phyloP scores from a whole-genome alignment of 257 asterid genomes.

The Nyctanthes arbortristis region DNA sequence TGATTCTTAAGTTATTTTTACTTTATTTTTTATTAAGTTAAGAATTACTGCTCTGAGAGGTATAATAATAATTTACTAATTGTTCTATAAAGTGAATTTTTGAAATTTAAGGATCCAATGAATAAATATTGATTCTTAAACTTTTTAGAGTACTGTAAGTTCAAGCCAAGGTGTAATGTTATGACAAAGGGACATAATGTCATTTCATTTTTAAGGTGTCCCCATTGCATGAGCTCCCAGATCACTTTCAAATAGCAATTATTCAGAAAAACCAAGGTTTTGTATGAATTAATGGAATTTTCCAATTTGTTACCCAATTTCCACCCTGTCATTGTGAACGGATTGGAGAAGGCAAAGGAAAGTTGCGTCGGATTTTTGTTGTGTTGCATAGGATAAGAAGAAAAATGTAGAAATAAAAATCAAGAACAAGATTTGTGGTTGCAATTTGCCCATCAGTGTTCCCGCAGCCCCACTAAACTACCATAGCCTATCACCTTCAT shows the following conservation, averaged over 20 bases:
- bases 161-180: background rate
- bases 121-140: too few species aligned
- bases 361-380: conserved; percentile 28
- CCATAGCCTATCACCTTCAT: conserved; percentile 35
- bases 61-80: too few species aligned
- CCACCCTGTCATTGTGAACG: conserved; percentile 35
- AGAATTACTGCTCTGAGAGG: too few species aligned
- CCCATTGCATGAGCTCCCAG: conserved; percentile 5
- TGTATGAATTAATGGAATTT: background rate
- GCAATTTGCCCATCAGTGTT: conserved; percentile 39
- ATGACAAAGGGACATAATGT: background rate
- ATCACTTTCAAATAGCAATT: conserved; percentile 28
- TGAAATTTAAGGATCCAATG: too few species aligned
- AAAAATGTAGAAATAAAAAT: conserved; percentile 17
- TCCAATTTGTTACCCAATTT: conserved; percentile 12
- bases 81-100: too few species aligned
- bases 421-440: conserved; percentile 56
- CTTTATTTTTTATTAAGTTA: too few species aligned
- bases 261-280: conserved; percentile 23
- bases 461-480: conserved; percentile 37
- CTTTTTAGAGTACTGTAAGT: too few species aligned
- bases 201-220: conserved; percentile 4
- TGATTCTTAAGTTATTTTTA: too few species aligned
- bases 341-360: conserved; percentile 35
- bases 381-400: conserved; percentile 39